Evolutionary conservation across 2,329 filamentous ascomycete genomes (phyloP), one percentile per base, ranked within the genome.

Genomic region (Harringtonia lauricola): DNA sequence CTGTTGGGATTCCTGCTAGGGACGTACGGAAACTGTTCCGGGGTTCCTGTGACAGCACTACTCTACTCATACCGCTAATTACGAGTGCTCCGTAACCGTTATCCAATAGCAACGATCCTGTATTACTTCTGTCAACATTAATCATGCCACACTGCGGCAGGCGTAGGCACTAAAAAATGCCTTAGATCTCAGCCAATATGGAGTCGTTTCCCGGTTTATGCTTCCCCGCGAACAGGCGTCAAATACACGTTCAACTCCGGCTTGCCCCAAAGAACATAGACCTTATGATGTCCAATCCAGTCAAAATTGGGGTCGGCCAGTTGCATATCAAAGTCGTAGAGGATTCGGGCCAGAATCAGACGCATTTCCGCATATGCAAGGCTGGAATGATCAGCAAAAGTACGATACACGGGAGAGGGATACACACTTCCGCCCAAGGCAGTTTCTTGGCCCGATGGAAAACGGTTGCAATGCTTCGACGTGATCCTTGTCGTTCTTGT

Each of bases 321-420:
- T 24, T 49, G 36, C 45, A 64, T 37, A 42, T 64, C 60, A 39
- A 65, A 65, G 36, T 59, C 58, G 43, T 52, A 64, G 2, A 64
- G 39, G 6, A 65, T 36, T 12, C 51, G 52, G 8, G 61, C 56
- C 7, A 64, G 44, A 14, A 64, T 59, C 9, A 64, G 41, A 8
- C 61, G 56, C 57, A 64, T 61, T 45, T 64, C 62, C n/a, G 52
- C 55, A 31, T 59, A 60, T 14, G 62, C 62, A 9, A 64, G 54
- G 42, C 58, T 63, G 24, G 31, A 2, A 12, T 30, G 5, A 36
- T 2, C 31, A 24, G 8, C 8, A 26, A 10, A 28, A 8, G n/a
- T n/a, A n/a, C n/a, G 31, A 28, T 21, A 22, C n/a, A 15, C 4
- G 17, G 15, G 22, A 36, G 19, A 42, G 15, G 9, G 28, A 36